Conservation (phyloP, 2,329 filamentous ascomycete genomes). For the Cytospora leucostoma region DNA sequence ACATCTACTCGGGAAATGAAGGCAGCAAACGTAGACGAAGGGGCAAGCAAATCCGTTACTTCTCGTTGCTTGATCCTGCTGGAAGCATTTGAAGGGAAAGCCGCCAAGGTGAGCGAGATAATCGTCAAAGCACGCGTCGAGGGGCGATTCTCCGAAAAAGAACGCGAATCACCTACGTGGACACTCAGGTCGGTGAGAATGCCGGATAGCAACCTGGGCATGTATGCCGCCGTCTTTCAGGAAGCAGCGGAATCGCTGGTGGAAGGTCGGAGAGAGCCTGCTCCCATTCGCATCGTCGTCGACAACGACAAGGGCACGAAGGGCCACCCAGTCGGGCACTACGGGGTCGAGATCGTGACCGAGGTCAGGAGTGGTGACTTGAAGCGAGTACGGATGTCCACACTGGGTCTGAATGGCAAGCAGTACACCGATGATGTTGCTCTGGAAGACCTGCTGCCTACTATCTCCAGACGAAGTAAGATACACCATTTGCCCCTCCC, state of each 20-base stretch:
- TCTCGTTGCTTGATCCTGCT: conserved; percentile 71
- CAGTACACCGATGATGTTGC: conserved; percentile 74
- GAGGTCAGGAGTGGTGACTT: conserved; percentile 60
- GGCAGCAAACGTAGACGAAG: conserved; percentile 51
- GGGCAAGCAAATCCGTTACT: conserved; percentile 54
- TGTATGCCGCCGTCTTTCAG: conserved; percentile 72
- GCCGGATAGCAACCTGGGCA: conserved; percentile 59
- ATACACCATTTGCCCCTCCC: conserved; percentile 8
- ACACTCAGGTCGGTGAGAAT: conserved; percentile 70
- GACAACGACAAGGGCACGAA: conserved; percentile 69
- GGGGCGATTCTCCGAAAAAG: conserved; percentile 77
- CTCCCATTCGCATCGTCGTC: conserved; percentile 70
- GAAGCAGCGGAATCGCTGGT: conserved; percentile 64
- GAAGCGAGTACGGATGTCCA: conserved; percentile 52
- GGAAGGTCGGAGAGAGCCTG: conserved; percentile 67
- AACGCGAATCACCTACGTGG: conserved; percentile 81
- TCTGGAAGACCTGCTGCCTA: conserved; percentile 71
- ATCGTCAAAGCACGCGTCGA: conserved; percentile 84
- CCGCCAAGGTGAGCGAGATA: conserved; percentile 77
- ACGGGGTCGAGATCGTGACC: conserved; percentile 70
- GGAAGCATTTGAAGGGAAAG: conserved; percentile 77
- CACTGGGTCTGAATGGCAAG: conserved; percentile 67
- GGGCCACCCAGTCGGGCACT: conserved; percentile 65
- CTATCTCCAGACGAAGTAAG: conserved; percentile 73
- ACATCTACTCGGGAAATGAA: conserved; percentile 63